Percentiles rank a stretch among this genome's conserved stretches.
Conservation (phyloP, 2,329 filamentous ascomycete genomes). For the Pyrenophora seminiperda region DNA sequence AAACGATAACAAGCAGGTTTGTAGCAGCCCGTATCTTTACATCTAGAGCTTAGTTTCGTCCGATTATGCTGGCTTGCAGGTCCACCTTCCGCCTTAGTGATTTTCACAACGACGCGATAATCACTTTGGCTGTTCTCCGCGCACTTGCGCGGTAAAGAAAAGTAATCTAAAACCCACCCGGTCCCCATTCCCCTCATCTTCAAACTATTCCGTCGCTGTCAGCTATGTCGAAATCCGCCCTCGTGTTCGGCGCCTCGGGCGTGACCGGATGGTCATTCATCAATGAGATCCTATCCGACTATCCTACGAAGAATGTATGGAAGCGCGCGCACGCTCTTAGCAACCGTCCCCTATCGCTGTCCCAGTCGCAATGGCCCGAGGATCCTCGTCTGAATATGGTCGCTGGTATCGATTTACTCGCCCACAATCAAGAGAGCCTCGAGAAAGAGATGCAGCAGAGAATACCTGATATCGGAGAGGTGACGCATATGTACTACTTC, state of each 20-base stretch:
- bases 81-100: too few species aligned
- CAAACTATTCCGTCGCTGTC: too few species aligned
- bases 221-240: conserved; percentile 44
- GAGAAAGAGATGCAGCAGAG: conserved; percentile 42
- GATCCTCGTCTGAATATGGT: conserved; percentile 50
- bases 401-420: conserved; percentile 51
- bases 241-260: conserved; percentile 52
- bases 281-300: conserved; percentile 48
- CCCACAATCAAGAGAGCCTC: conserved; percentile 47
- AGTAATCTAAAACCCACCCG: neutral
- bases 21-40: too few species aligned
- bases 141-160: neutral
- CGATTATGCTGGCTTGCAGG: too few species aligned
- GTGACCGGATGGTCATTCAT: conserved; percentile 52
- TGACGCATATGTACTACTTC: conserved; percentile 54
- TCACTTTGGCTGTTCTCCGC: too few species aligned
- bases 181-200: neutral
- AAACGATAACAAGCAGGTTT: too few species aligned
- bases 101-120: too few species aligned
- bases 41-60: too few species aligned
- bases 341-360: conserved; percentile 46
- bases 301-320: conserved; percentile 45
- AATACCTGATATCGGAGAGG: conserved; percentile 44
- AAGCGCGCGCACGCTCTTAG: conserved; percentile 49
- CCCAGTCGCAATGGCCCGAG: conserved; percentile 46